Conservation (phyloP, 2,329 filamentous ascomycete genomes). For the Clonostachys chloroleuca region DNA sequence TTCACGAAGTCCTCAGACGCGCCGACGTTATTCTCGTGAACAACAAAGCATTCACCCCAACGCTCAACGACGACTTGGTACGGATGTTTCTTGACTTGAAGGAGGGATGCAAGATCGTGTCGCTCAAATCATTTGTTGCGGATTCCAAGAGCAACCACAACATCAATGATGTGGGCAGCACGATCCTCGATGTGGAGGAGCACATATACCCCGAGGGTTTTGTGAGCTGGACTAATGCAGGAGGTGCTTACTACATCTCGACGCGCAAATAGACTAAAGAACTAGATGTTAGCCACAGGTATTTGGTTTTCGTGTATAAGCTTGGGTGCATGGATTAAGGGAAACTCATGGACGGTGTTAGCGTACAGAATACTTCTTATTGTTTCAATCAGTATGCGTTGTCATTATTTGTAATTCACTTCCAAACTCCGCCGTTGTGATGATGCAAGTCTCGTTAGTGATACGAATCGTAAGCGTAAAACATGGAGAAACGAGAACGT, state of each 20-base stretch:
- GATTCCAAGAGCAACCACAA: constrained; percentile 74
- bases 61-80: constrained; percentile 79
- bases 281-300: constrained; percentile 8
- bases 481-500: background rate
- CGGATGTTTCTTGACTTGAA: constrained; percentile 93
- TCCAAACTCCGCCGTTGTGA: background rate
- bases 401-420: background rate
- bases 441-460: background rate
- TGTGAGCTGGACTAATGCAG: constrained; percentile 88
- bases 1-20: constrained; percentile 69
- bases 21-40: constrained; percentile 97
- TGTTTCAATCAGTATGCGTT: constrained; percentile 5
- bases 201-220: constrained; percentile 59
- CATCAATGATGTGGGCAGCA: constrained; percentile 73
- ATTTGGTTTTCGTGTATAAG: constrained; percentile 10
- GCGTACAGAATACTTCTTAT: constrained; percentile 24
- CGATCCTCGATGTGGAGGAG: constrained; percentile 73
- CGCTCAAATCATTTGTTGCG: constrained; percentile 85
- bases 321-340: constrained; percentile 6
- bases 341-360: constrained; percentile 6
- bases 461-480: background rate
- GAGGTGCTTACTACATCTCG: constrained; percentile 85
- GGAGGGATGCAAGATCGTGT: constrained; percentile 83
- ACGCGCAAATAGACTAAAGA: constrained; percentile 56
- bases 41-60: constrained; percentile 91